phyloP scores from a whole-genome alignment of 2,329 filamentous ascomycete species.

The Claviceps maximensis region DNA sequence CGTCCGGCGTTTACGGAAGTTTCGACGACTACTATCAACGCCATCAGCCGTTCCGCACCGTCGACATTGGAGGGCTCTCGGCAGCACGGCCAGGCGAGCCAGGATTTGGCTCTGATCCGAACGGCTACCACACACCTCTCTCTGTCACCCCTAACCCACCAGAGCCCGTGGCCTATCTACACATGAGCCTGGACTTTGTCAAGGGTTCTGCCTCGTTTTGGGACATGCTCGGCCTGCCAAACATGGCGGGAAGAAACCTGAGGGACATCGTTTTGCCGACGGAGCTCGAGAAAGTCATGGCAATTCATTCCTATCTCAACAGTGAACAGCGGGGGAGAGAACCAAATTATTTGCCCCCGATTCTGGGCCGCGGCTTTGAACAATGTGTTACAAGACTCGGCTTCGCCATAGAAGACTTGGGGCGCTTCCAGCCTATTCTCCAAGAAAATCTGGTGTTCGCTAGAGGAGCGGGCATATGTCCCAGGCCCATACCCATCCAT shows the following conservation, averaged over 20 bases:
- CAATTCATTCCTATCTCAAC: conserved; percentile 38
- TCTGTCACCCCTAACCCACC: conserved; percentile 22
- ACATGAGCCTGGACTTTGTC: conserved; percentile 43
- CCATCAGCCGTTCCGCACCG: conserved; percentile 35
- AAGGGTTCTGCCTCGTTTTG: conserved; percentile 43
- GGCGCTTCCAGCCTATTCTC: conserved; percentile 37
- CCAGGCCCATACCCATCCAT: conserved; percentile 34
- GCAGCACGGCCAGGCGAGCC: conserved; percentile 36
- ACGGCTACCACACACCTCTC: not conserved
- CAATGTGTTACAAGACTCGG: conserved; percentile 41
- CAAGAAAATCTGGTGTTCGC: conserved; percentile 43
- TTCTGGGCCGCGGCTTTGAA: conserved; percentile 43
- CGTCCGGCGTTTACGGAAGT: conserved; percentile 27
- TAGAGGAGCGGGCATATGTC: conserved; percentile 35
- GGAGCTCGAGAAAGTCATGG: conserved; percentile 39
- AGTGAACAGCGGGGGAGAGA: conserved; percentile 45
- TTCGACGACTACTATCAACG: conserved; percentile 34
- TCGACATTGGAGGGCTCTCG: conserved; percentile 39
- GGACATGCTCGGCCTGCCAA: conserved; percentile 38
- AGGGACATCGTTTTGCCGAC: conserved; percentile 37
- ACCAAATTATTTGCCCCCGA: conserved; percentile 51
- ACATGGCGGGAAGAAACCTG: conserved; percentile 35
- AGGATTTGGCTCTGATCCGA: conserved; percentile 13
- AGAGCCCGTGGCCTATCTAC: conserved; percentile 45
- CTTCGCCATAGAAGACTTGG: conserved; percentile 39